Percentiles rank a stretch among this genome's conserved stretches.
phyloP scores from a whole-genome alignment of 768 basidiomycete species.

The Candolleomyces aberdarensis region DNA sequence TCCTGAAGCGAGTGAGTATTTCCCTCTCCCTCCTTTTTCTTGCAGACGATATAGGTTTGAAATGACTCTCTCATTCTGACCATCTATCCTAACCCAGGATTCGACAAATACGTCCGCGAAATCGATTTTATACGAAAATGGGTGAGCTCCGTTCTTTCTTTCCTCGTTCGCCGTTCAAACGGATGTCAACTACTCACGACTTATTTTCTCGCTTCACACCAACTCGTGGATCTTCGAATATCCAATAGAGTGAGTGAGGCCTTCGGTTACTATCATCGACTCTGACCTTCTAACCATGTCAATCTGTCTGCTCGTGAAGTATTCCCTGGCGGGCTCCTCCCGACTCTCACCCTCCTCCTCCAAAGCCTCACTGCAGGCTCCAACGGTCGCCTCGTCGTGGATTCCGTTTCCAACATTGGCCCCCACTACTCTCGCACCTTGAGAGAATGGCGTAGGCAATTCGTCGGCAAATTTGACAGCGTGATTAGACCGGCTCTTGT shows the following conservation, averaged over 20 bases:
- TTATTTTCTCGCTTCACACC: neutral
- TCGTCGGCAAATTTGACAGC: constrained; percentile 53
- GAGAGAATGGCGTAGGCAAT: constrained; percentile 69
- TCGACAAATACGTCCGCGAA: constrained; percentile 51
- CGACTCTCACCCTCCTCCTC: constrained; percentile 58
- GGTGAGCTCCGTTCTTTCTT: constrained; percentile 35
- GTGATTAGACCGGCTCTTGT: constrained; percentile 58
- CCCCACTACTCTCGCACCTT: constrained; percentile 79
- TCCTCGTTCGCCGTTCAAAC: constrained; percentile 1
- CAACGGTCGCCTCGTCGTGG: constrained; percentile 54
- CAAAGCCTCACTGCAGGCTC: constrained; percentile 44
- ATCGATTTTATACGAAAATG: constrained; percentile 81
- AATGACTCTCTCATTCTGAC: too few relatives aligned
- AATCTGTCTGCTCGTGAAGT: constrained; percentile 29
- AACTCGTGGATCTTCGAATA: too few relatives aligned
- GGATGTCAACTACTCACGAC: neutral
- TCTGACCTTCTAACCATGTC: neutral
- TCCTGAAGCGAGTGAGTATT: constrained; percentile 60
- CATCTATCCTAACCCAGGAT: constrained; percentile 30
- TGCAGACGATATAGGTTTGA: too few relatives aligned
- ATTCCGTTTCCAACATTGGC: constrained; percentile 68
- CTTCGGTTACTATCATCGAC: neutral
- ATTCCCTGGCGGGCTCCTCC: constrained; percentile 71
- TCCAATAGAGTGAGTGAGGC: constrained; percentile 22
- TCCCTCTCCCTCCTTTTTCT: neutral